Percentiles rank a stretch among this genome's conserved stretches.
Evolutionary conservation across 2,329 filamentous ascomycete genomes (phyloP).

Genomic region (Daldinia sp.): DNA sequence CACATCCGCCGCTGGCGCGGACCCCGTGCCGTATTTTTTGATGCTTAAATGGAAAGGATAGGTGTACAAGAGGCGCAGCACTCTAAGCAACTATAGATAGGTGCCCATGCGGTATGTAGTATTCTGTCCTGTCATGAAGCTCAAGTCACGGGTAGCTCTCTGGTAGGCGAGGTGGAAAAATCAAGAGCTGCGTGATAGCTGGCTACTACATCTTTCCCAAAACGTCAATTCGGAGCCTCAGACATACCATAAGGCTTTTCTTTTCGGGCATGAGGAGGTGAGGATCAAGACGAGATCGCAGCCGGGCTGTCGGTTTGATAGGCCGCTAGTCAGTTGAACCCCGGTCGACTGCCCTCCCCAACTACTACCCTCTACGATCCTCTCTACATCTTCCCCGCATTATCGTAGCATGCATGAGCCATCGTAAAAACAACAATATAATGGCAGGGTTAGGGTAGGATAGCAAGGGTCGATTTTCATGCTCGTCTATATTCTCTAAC

Average conservation of each 20-base stretch:
- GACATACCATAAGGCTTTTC: slow-evolving; percentile 22
- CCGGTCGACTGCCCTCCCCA: slow-evolving; percentile 20
- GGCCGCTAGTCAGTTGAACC: slow-evolving; percentile 24
- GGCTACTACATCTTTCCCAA: slow-evolving; percentile 8
- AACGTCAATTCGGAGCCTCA: slow-evolving; percentile 29
- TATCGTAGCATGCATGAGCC: slow-evolving; percentile 27
- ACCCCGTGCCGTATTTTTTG: neutral
- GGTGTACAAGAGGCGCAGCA: neutral
- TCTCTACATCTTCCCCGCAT: slow-evolving; percentile 33
- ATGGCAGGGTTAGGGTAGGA: slow-evolving; percentile 5
- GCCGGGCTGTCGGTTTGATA: slow-evolving; percentile 33
- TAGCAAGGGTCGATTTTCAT: neutral
- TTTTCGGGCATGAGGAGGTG: slow-evolving; percentile 37
- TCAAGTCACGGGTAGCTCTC: neutral
- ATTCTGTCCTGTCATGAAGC: neutral
- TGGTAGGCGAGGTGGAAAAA: neutral
- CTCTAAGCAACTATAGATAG: neutral
- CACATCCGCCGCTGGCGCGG: neutral
- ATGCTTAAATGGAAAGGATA: neutral
- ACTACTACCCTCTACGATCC: slow-evolving; percentile 10
- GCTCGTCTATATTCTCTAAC: neutral
- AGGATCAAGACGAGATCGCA: slow-evolving; percentile 18
- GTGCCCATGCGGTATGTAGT: neutral
- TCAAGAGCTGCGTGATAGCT: slow-evolving; percentile 9
- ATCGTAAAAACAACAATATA: slow-evolving; percentile 7